A percentile compares a stretch with the other conserved stretches of the same genome.
Evolutionary conservation across 345 rosid genomes (phyloP).

Genomic region (Arabidopsis arenosa): DNA sequence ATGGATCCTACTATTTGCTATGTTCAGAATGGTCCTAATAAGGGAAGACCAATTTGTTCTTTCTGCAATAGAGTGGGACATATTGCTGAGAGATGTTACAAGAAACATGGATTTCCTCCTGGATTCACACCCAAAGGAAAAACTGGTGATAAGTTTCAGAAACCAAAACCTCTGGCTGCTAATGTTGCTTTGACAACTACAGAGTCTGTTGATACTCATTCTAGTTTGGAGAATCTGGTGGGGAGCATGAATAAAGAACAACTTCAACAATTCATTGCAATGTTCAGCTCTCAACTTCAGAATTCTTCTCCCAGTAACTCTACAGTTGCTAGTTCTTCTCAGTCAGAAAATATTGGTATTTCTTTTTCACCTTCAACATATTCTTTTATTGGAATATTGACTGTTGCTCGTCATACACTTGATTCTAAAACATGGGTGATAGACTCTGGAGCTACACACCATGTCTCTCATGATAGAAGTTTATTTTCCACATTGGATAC

Average conservation of each 20-base stretch:
- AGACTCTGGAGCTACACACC: not conserved
- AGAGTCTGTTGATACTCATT: too few relatives aligned
- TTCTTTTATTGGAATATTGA: not conserved
- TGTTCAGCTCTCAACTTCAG: not conserved
- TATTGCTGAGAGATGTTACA: too few relatives aligned
- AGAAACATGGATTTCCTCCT: too few relatives aligned
- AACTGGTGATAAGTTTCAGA: not conserved
- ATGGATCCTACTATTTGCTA: too few relatives aligned
- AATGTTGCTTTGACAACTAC: too few relatives aligned
- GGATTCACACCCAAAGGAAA: not conserved
- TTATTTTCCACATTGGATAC: not conserved
- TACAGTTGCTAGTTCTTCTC: too few relatives aligned
- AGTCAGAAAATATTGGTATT: not conserved
- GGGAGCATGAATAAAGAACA: not conserved
- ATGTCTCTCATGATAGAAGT: not conserved
- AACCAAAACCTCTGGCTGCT: not conserved
- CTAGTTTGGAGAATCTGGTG: not conserved
- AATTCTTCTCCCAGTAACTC: too few relatives aligned
- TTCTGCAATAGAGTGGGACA: too few relatives aligned
- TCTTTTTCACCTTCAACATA: accelerated
- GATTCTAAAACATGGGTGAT: not conserved
- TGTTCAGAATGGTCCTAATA: too few relatives aligned
- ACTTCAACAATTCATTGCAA: not conserved
- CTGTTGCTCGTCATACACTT: accelerated
- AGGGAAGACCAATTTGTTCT: too few relatives aligned